A percentile compares a stretch with the other conserved stretches of the same genome.
Conservation (phyloP, 202 grass and related monocot species). For the Thinopyrum obtusiflorum region DNA sequence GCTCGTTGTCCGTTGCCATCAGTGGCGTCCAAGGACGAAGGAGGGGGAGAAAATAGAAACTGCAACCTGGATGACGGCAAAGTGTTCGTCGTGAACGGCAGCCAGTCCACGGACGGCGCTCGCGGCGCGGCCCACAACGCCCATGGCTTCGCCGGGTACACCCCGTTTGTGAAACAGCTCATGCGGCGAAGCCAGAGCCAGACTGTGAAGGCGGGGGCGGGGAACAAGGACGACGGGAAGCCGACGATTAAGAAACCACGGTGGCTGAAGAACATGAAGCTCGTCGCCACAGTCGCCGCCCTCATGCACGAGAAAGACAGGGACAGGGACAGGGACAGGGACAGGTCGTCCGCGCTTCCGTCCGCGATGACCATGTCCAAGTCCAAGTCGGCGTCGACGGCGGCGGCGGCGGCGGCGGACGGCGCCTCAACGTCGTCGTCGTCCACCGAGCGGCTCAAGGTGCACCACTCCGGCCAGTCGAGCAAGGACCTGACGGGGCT, state of each 20-base stretch:
- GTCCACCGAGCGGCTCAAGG: constrained; percentile 68
- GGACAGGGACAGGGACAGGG: background rate
- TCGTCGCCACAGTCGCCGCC: constrained; percentile 54
- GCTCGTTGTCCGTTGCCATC: background rate
- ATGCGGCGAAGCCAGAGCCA: constrained; percentile 59
- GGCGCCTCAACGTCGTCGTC: background rate
- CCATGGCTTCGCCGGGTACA: constrained; percentile 32
- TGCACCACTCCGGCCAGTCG: constrained; percentile 72
- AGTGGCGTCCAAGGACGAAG: background rate
- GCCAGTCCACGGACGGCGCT: constrained; percentile 18
- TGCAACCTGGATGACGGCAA: constrained; percentile 37
- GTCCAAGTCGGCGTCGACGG: background rate
- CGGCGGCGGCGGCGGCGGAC: background rate
- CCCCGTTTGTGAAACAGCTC: constrained; percentile 61
- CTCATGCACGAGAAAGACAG: constrained; percentile 48
- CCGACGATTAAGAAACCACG: constrained; percentile 33
- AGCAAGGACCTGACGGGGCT: constrained; percentile 76
- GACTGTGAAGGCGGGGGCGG: background rate
- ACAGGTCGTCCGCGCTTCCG: background rate
- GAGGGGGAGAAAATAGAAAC: background rate
- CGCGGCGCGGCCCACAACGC: constrained; percentile 14
- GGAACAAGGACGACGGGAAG: constrained; percentile 23
- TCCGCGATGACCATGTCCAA: constrained; percentile 26
- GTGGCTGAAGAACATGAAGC: constrained; percentile 85
- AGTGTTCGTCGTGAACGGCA: constrained; percentile 45